phyloP scores from a whole-genome alignment of 305 asterid species.

The Euphrasia arctica region DNA sequence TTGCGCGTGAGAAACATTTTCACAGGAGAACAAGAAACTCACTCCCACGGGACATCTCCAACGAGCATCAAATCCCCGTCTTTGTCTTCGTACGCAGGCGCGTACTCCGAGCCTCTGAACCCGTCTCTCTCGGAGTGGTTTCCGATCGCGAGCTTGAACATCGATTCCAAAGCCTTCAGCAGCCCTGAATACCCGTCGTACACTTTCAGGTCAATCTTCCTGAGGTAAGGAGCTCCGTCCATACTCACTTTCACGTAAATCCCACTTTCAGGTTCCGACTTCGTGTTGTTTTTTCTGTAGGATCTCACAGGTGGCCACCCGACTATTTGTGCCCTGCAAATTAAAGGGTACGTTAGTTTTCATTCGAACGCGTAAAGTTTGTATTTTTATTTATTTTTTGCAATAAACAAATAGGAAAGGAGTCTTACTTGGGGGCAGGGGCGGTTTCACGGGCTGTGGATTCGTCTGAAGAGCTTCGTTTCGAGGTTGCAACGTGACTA shows the following conservation, averaged over 20 bases:
- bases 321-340: conserved; percentile 63
- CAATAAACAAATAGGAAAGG: not conserved
- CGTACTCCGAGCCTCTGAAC: conserved; percentile 68
- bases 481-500: not conserved
- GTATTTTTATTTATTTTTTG: not conserved
- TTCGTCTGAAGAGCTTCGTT: conserved; percentile 22
- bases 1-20: not conserved
- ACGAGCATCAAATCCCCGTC: conserved; percentile 91
- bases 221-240: conserved; percentile 88
- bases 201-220: conserved; percentile 73
- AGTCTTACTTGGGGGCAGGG: conserved; percentile 40
- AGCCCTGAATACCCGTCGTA: conserved; percentile 60
- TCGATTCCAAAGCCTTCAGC: conserved; percentile 59
- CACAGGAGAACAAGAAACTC: conserved; percentile 27
- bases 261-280: conserved; percentile 42
- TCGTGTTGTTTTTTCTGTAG: conserved; percentile 47
- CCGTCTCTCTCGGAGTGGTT: conserved; percentile 77
- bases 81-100: conserved; percentile 67
- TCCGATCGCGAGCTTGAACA: conserved; percentile 81
- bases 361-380: too few relatives aligned
- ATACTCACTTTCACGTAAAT: conserved; percentile 76
- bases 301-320: conserved; percentile 96
- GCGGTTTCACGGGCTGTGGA: conserved; percentile 24
- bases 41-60: conserved; percentile 92
- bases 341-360: not conserved